Evolutionary conservation across 352 stramenopile genomes (phyloP).

Genomic region (Aphanomyces invadans): DNA sequence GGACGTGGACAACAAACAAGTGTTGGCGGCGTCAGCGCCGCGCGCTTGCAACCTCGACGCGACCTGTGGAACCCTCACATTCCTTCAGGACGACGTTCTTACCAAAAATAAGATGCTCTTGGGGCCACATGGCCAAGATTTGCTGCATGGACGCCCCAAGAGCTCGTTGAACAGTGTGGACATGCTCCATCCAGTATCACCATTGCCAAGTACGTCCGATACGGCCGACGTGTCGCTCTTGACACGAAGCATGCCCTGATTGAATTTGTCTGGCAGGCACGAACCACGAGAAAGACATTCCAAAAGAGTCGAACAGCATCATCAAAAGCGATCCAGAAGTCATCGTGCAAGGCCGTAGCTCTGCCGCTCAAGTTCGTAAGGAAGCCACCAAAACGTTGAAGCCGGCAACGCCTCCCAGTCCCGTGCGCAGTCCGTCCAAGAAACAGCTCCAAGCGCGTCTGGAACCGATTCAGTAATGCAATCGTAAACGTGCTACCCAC

Average conservation of each 20-base stretch:
- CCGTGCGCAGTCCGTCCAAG: constrained; percentile 12
- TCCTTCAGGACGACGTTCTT: constrained; percentile 11
- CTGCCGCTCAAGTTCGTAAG: constrained; percentile 18
- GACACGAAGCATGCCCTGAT: neutral
- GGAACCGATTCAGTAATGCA: constrained; percentile 18
- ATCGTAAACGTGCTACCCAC: no score
- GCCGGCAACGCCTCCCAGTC: neutral
- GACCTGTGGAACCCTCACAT: neutral
- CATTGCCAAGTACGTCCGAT: neutral
- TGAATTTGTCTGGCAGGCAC: neutral
- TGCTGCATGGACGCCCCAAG: neutral
- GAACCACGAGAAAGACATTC: constrained; percentile 7
- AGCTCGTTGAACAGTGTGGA: neutral
- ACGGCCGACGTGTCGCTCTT: neutral
- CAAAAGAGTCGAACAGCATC: neutral
- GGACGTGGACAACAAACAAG: constrained; percentile 13
- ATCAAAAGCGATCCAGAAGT: neutral
- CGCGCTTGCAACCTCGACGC: constrained; percentile 12
- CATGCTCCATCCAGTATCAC: neutral
- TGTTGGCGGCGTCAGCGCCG: constrained; percentile 16
- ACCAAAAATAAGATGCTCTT: constrained; percentile 20
- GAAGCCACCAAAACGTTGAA: constrained; percentile 11
- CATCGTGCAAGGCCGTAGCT: neutral
- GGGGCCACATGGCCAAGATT: constrained; percentile 6
- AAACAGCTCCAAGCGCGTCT: constrained; percentile 19